Conservation (phyloP, 805 yeast genomes). For the Yamadazyma olivae region DNA sequence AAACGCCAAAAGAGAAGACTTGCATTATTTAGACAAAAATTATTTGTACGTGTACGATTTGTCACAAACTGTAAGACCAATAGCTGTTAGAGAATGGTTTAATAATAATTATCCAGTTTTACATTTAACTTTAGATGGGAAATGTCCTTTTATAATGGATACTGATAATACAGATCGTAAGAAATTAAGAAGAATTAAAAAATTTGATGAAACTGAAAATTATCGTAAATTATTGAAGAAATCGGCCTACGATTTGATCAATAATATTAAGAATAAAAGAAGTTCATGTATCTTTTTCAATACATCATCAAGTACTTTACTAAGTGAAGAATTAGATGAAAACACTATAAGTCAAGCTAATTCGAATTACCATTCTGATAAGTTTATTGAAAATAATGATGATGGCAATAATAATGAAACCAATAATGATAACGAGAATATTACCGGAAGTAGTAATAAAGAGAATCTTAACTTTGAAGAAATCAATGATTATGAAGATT, state of each 20-base stretch:
- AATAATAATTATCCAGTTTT: conserved; percentile 54
- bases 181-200: conserved; percentile 35
- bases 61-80: conserved; percentile 73
- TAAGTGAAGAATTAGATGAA: conserved; percentile 12
- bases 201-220: conserved; percentile 38
- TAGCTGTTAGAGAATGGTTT: conserved; percentile 79
- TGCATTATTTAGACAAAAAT: conserved; percentile 69
- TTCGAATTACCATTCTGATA: neutral
- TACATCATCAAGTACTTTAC: conserved; percentile 28
- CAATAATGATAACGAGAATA: conserved; percentile 8
- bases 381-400: conserved; percentile 8
- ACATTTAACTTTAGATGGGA: conserved; percentile 63
- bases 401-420: conserved; percentile 14
- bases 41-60: conserved; percentile 80
- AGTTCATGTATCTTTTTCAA: conserved; percentile 12
- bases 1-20: conserved; percentile 77
- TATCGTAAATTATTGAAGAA: conserved; percentile 38
- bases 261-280: conserved; percentile 22
- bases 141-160: conserved; percentile 80
- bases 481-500: conserved; percentile 9
- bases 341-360: conserved; percentile 8
- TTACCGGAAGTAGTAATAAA: conserved; percentile 12
- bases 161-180: conserved; percentile 39
- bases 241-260: conserved; percentile 31
- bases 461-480: conserved; percentile 10